Evolutionary conservation across 495 filamentous ascomycete genomes (phyloP), one percentile per base, ranked within the genome.

Genomic region (Physcia stellaris): DNA sequence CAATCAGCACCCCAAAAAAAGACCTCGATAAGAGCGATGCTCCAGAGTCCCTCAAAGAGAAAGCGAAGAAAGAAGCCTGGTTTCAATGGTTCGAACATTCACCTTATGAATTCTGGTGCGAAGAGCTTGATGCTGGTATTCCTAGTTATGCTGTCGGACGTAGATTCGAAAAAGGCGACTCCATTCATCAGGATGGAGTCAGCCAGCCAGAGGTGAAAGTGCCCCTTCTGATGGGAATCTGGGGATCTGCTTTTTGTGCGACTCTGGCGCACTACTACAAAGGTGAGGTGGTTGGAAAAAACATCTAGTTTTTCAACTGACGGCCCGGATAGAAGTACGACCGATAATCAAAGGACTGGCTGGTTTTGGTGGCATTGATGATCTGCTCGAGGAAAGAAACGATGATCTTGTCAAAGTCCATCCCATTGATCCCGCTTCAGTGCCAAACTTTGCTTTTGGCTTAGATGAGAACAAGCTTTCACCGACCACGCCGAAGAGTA

Each of bases 1-100:
- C 90, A 0, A 56, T 79, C 10, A 51, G 71, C 20, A 58, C 61
- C 31, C 45, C 61, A 10, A 50, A 57, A 1, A 54, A 71, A 24
- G 57, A 64, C 13, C 47, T 59, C 0, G 67, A 72, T 24, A 48
- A 57, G 16, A 36, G 40, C 13, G 47, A 44, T 13, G 32, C 54
- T 2, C 50, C 61, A 1, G 63, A 77, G 37, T 60, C 58, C 29
- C 62, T 57, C 0, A 79, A 80, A 47, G 70, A 70, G 39, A 68
- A 73, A 35, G 78, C 84, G 2, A 76, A 71, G 47, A 69, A 67
- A 36, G 76, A 90, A 52, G 68, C 83, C 2, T 98, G 86, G 83
- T 98, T 98, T 47, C 88, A 98, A 50, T 98, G 90, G 90, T 96
- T 94, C 47, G 90, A 98, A 46, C 76, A 87, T 41, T 93, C 85